These are phyloP conservation scores for Hygrophila difformis DNA, from an alignment of 257 asterid genomes.

Conservation along the genomic window DNA sequence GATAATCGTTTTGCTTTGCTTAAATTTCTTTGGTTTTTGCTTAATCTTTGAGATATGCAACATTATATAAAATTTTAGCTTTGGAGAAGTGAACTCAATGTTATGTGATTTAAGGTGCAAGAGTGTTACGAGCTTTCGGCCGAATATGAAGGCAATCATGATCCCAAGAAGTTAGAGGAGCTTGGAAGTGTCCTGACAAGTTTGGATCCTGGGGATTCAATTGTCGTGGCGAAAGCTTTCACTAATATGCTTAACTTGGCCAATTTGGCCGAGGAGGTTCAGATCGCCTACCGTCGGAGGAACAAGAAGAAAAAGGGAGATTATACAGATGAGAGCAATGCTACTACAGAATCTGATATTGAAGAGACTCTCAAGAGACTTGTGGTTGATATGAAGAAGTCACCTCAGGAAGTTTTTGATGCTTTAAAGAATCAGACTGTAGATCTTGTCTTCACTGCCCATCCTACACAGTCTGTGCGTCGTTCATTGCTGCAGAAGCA, in stretches of 20 bases:
- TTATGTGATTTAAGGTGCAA: conserved; percentile 54
- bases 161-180: conserved; percentile 70
- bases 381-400: conserved; percentile 64
- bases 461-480: conserved; percentile 93
- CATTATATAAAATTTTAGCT: too few relatives aligned
- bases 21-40: too few relatives aligned
- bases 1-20: too few relatives aligned
- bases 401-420: conserved; percentile 77
- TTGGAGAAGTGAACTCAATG: too few relatives aligned
- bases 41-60: not conserved
- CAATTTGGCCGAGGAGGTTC: conserved; percentile 96
- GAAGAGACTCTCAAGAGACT: conserved; percentile 88
- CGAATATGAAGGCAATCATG: conserved; percentile 69
- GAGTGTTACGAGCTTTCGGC: conserved; percentile 91
- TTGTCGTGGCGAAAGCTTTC: conserved; percentile 79
- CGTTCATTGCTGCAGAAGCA: conserved; percentile 92
- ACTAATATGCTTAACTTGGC: conserved; percentile 88
- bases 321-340: conserved; percentile 81
- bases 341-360: conserved; percentile 82
- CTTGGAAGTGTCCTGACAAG: conserved; percentile 77
- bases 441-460: conserved; percentile 80
- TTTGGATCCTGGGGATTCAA: conserved; percentile 96
- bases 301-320: conserved; percentile 62
- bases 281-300: conserved; percentile 91
- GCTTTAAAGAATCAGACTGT: conserved; percentile 87